Base-by-base conservation (phyloP, 2,329 filamentous ascomycete genomes). In the Beauveria medogensis region DNA sequence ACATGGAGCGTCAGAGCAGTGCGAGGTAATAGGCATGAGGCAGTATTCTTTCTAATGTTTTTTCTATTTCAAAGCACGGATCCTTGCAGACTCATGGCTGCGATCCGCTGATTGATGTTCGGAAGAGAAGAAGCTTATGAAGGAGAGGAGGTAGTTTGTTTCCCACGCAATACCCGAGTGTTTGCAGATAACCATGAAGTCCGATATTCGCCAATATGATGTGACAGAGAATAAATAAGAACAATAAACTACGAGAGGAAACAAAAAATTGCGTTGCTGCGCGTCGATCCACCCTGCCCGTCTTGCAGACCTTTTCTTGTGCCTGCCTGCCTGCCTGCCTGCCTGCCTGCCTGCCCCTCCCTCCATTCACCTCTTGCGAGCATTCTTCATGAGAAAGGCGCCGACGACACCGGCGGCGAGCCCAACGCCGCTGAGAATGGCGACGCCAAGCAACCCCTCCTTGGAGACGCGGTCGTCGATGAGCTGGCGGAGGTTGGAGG, bases 381-480 rank as follows among this genome's bases (percentile, higher is more conserved):
- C 83, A 64, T 91, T 90, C 75, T 85, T 88, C 72, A 97, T 82
- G 65, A 99, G 73, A 69, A 97, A 84, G 16, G 91, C 92, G 40
- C 93, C 94, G 18, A 97, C 86, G 18, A 97, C 86, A n/a, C 93
- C 94, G 2, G 92, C 94, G 2, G 91, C 93, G 64, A 97, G 88
- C 59, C 93, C 92, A 60, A 97, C 84, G 37, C 94, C 93, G 64
- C 93, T 93, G 48, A 97, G 85, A 72, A 99, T 97, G 48, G 94
- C 94, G 61, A 96, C 92, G 50, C 94, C 94, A 78, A 97, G 83
- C 64, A 99, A 75, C 0, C 94, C 94, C 76, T 99, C 94, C 79
- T 88, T 95, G 60, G 92, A 89, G 63, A 99, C 94, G 78, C 92
- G 95, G 71, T 97, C 93, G 74, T 99, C 93, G 69, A 99, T 96